Percentiles rank a stretch among this genome's conserved stretches.
These are phyloP conservation scores for Epichloe festucae DNA, from an alignment of 2,329 filamentous ascomycete genomes.

Conservation along the genomic window DNA sequence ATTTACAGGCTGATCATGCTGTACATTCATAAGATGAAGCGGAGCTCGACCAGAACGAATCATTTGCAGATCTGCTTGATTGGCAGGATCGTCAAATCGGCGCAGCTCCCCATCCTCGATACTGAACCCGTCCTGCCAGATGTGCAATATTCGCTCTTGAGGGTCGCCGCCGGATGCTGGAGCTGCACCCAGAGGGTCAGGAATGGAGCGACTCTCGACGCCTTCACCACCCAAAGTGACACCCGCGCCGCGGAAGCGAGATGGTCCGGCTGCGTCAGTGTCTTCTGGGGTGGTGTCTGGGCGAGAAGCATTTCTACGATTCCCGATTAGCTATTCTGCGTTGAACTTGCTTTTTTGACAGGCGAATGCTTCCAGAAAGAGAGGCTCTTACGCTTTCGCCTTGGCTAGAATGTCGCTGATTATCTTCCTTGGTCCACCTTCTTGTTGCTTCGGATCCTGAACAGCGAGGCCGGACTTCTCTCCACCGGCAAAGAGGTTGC, in stretches of 20 bases:
- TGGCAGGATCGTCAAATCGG: conserved; percentile 67
- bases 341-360: not conserved
- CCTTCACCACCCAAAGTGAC: conserved; percentile 71
- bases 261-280: conserved; percentile 31
- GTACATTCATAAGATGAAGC: conserved; percentile 64
- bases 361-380: not conserved
- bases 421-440: conserved; percentile 38
- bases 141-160: conserved; percentile 57
- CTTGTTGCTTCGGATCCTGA: conserved; percentile 40
- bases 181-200: conserved; percentile 37
- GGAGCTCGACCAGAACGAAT: conserved; percentile 68
- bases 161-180: conserved; percentile 25
- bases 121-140: conserved; percentile 78
- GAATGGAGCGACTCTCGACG: conserved; percentile 53
- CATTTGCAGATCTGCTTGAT: conserved; percentile 58
- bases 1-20: conserved; percentile 62
- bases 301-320: conserved; percentile 44
- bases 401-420: conserved; percentile 53
- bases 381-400: conserved; percentile 41
- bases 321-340: not conserved
- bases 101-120: conserved; percentile 69
- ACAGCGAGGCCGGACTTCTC: conserved; percentile 68
- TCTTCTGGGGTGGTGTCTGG: conserved; percentile 37
- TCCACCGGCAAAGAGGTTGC: conserved; percentile 70
- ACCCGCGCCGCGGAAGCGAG: conserved; percentile 55